Percentiles rank a stretch among this genome's conserved stretches.
phyloP scores from a whole-genome alignment of 1,284 basidiomycete species.

The Singerocomus rubriflavus region DNA sequence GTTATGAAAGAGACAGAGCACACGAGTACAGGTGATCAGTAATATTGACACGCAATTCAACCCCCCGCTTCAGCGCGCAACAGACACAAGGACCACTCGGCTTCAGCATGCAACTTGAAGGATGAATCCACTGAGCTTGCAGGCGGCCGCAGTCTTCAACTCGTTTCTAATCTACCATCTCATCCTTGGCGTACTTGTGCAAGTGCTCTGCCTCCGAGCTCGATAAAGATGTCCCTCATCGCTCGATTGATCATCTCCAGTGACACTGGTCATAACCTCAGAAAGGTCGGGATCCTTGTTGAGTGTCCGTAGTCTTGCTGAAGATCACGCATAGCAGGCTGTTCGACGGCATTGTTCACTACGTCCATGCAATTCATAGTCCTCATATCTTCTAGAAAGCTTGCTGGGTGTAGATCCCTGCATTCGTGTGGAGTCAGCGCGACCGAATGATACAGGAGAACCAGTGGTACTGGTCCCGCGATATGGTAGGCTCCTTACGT shows the following conservation, averaged over 20 bases:
- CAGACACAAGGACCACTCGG: not conserved
- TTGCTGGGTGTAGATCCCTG: constrained; percentile 41
- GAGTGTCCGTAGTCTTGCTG: constrained; percentile 54
- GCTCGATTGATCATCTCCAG: constrained; percentile 37
- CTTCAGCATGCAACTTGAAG: constrained; percentile 1
- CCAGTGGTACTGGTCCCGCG: constrained; percentile 29
- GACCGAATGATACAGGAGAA: not conserved
- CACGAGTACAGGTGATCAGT: constrained; percentile 4
- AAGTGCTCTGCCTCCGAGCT: constrained; percentile 40
- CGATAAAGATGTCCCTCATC: constrained; percentile 36
- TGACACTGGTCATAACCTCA: constrained; percentile 46
- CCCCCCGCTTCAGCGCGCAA: not conserved
- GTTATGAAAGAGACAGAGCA: not conserved
- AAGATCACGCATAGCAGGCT: constrained; percentile 46
- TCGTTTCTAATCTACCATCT: constrained; percentile 39
- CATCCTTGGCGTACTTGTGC: constrained; percentile 35
- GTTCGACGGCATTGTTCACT: constrained; percentile 41
- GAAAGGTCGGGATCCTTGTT: constrained; percentile 45
- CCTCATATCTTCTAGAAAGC: constrained; percentile 3
- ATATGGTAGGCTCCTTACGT: constrained; percentile 48
- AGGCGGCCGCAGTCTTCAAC: constrained; percentile 13
- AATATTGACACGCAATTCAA: not conserved
- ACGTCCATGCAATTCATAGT: constrained; percentile 11
- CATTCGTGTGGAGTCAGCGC: constrained; percentile 10
- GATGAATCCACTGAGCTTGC: constrained; percentile 17